phyloP scores from a whole-genome alignment of 2,329 filamentous ascomycete species.

The Dothistroma pini region DNA sequence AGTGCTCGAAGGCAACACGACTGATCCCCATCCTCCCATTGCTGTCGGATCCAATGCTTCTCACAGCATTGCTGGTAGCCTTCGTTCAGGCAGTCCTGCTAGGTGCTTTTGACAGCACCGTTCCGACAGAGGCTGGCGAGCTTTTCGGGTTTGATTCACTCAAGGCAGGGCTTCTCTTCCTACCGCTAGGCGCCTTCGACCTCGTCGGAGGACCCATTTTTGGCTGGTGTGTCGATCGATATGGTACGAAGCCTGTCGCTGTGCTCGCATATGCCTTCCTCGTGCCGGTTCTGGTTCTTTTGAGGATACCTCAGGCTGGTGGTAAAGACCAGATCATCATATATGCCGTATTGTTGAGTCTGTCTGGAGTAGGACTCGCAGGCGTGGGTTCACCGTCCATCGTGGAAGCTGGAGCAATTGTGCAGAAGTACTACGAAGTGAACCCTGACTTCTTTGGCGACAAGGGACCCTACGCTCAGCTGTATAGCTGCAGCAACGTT shows the following conservation, averaged over 20 bases:
- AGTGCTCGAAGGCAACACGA: slow-evolving; percentile 34
- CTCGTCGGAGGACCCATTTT: slow-evolving; percentile 46
- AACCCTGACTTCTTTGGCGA: slow-evolving; percentile 55
- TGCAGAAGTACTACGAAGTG: slow-evolving; percentile 53
- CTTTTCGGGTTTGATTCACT: slow-evolving; percentile 46
- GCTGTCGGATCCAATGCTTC: slow-evolving; percentile 40
- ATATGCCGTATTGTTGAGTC: slow-evolving; percentile 44
- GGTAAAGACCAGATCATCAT: slow-evolving; percentile 43
- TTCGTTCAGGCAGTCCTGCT: slow-evolving; percentile 45
- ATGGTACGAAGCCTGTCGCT: slow-evolving; percentile 43
- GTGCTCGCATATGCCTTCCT: slow-evolving; percentile 44
- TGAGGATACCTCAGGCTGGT: slow-evolving; percentile 43
- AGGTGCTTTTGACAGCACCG: slow-evolving; percentile 47
- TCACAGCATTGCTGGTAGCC: slow-evolving; percentile 40
- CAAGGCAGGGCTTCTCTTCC: slow-evolving; percentile 44
- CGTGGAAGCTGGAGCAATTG: slow-evolving; percentile 55
- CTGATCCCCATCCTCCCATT: slow-evolving; percentile 49
- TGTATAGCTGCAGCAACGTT: slow-evolving; percentile 63
- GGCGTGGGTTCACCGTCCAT: slow-evolving; percentile 53
- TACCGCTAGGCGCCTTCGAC: slow-evolving; percentile 44
- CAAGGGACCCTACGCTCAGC: slow-evolving; percentile 61
- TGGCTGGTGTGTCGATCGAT: slow-evolving; percentile 47
- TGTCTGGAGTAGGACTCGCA: slow-evolving; percentile 54
- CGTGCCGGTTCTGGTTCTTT: slow-evolving; percentile 41
- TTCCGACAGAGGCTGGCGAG: slow-evolving; percentile 44